Evolutionary conservation across 257 asterid genomes (phyloP).

Genomic region (Nicotiana benthamiana): DNA sequence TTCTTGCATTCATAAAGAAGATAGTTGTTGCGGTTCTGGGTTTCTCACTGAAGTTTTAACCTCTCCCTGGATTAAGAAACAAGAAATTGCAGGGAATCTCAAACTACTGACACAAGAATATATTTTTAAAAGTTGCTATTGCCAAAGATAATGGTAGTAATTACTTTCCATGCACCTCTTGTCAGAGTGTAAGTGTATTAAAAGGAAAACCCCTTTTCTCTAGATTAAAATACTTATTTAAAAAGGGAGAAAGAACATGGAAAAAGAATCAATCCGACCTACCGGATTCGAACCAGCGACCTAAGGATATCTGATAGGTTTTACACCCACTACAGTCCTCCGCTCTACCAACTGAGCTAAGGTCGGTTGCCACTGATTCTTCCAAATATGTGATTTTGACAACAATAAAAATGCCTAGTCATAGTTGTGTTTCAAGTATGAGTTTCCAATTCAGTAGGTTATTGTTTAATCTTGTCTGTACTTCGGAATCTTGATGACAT

Average conservation of each 20-base stretch:
- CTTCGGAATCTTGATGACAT: not conserved
- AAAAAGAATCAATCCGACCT: conserved; percentile 24
- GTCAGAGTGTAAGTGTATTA: not conserved
- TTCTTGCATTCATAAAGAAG: no score
- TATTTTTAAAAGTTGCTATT: not conserved
- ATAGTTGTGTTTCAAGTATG: not conserved
- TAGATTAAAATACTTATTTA: not conserved
- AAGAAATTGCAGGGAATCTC: not conserved
- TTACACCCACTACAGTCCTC: conserved; percentile 3
- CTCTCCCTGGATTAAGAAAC: not conserved
- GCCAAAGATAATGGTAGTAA: not conserved
- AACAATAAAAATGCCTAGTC: not conserved
- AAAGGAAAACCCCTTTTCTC: not conserved
- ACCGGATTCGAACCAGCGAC: conserved; percentile 49
- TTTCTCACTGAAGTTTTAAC: not conserved
- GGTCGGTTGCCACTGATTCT: conserved; percentile 4
- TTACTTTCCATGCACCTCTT: not conserved
- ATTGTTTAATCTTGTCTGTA: not conserved
- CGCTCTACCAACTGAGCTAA: conserved; percentile 15
- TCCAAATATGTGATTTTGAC: not conserved
- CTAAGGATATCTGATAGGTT: conserved; percentile 12
- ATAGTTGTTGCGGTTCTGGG: not conserved
- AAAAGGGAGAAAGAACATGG: not conserved
- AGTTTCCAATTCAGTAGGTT: not conserved
- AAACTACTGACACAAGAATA: not conserved